Base-by-base conservation (phyloP, 208 protist genomes). In the Leishmania turanica region DNA sequence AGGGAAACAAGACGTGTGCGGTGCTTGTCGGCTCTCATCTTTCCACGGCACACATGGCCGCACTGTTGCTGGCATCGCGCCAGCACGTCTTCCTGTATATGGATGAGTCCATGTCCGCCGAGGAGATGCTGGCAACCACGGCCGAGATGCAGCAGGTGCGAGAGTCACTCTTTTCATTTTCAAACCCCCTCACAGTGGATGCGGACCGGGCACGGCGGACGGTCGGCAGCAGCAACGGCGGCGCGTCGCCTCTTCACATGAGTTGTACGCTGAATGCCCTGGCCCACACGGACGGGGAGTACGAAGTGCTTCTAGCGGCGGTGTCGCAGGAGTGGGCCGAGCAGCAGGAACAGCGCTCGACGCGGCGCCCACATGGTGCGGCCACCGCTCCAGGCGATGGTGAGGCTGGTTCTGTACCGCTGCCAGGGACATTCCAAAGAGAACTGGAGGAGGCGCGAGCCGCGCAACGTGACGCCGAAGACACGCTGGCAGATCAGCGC, bases 41-140 rank as follows among this genome's bases (percentile, higher is more conserved):
- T 19, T 82, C 74, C 5, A 88, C 87, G 31, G 77, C 84, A 13
- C 87, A 93, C 82, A 86, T 91, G 60, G 83, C 85, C 0, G 77
- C 84, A 13, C 77, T 93, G 58, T 68, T 85, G n/a, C 56, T 84
- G 47, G 74, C 86, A 37, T 79, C 83, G 19, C 77, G 69, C 60
- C 89, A 85, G 0, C 77, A 78, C 34, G 69, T 92, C 34, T 89
- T 87, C 51, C 62, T 92, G 1, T 90, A 88, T 60, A 78, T 89
- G 21, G 83, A 87, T 51, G 85, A 78, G 27, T 72, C 45, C 40
- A 80, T 85, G 75, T 85, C 85, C 7, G 81, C 81, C 21, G 71
- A 62, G 31, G 83, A 88, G 68, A 78, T 90, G 68, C 73, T 71
- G 37, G 62, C 77, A 13, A 82, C 81, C 1, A 73, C 81, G 19